phyloP scores from a whole-genome alignment of 2,329 filamentous ascomycete species.

The Erysiphe neolycopersici region DNA sequence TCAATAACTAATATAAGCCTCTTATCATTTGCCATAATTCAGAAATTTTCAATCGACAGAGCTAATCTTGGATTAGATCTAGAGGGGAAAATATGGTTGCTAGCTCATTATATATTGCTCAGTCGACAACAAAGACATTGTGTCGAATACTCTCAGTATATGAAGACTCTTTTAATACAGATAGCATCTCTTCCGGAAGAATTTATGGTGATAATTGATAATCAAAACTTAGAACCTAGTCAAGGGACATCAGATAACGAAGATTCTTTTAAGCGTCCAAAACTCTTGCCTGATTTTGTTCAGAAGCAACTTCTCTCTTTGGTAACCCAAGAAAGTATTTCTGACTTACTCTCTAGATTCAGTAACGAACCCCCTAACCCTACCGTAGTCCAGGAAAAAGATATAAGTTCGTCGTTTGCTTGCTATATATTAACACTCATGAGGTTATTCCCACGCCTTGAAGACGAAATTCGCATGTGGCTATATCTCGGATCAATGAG shows the following conservation, averaged over 20 bases:
- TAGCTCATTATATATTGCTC: constrained; percentile 39
- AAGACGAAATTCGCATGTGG: constrained; percentile 85
- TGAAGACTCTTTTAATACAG: constrained; percentile 26
- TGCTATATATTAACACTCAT: constrained; percentile 70
- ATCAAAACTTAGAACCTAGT: constrained; percentile 18
- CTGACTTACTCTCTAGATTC: constrained; percentile 16
- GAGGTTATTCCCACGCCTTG: constrained; percentile 53
- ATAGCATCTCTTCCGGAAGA: constrained; percentile 24
- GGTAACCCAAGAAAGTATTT: constrained; percentile 50
- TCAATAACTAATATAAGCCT: constrained; percentile 7
- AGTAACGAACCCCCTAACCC: constrained; percentile 10
- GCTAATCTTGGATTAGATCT: constrained; percentile 4
- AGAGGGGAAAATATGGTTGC: constrained; percentile 28
- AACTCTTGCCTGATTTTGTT: constrained; percentile 27
- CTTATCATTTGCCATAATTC: constrained; percentile 9
- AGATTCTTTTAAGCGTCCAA: constrained; percentile 5
- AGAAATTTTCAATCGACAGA: constrained; percentile 6
- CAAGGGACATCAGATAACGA: constrained; percentile 7
- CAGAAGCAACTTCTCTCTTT: constrained; percentile 39
- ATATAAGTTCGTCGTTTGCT: constrained; percentile 43
- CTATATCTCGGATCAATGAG: constrained; percentile 41
- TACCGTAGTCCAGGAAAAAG: constrained; percentile 13
- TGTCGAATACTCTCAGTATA: constrained; percentile 17
- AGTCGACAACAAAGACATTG: constrained; percentile 17
- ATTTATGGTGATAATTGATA: constrained; percentile 21